A percentile compares a stretch with the other conserved stretches of the same genome.
These are phyloP conservation scores for Citrullus amarus DNA, from an alignment of 306 rosid species.

Conservation along the genomic window DNA sequence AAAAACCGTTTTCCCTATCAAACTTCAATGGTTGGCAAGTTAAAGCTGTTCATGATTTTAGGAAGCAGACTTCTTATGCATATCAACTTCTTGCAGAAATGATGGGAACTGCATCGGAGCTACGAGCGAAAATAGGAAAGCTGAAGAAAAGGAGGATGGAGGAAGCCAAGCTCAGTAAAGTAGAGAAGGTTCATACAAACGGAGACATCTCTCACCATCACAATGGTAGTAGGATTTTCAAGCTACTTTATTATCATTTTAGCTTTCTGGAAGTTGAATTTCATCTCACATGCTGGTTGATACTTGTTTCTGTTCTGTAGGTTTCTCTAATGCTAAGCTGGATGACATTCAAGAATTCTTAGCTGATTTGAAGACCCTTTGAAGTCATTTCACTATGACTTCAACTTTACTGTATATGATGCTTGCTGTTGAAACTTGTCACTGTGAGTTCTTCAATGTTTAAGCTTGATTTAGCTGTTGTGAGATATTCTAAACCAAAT, in stretches of 20 bases:
- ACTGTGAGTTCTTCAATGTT: background rate
- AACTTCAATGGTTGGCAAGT: background rate
- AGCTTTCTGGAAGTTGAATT: background rate
- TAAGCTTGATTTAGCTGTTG: background rate
- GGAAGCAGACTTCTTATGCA: background rate
- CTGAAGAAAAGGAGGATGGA: slow-evolving; percentile 26
- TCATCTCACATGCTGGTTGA: background rate
- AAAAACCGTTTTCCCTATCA: background rate
- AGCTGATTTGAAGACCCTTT: slow-evolving; percentile 27
- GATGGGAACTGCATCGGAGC: slow-evolving; percentile 44
- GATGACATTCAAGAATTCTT: slow-evolving; percentile 31
- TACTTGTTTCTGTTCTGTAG: slow-evolving; percentile 27
- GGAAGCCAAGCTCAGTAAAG: slow-evolving; percentile 23
- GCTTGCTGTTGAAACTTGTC: background rate
- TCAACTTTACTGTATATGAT: background rate
- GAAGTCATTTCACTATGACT: slow-evolving; percentile 6
- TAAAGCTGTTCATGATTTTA: no score
- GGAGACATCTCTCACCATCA: slow-evolving; percentile 19
- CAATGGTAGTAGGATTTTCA: slow-evolving; percentile 41
- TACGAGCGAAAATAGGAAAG: slow-evolving; percentile 30
- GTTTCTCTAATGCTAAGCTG: slow-evolving; percentile 32
- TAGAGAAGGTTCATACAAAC: slow-evolving; percentile 20
- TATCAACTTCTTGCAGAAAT: slow-evolving; percentile 31
- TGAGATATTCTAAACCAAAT: background rate
- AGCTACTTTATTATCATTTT: background rate